phyloP scores from a whole-genome alignment of 139 green algal genomes.

The Haematococcus sp. region DNA sequence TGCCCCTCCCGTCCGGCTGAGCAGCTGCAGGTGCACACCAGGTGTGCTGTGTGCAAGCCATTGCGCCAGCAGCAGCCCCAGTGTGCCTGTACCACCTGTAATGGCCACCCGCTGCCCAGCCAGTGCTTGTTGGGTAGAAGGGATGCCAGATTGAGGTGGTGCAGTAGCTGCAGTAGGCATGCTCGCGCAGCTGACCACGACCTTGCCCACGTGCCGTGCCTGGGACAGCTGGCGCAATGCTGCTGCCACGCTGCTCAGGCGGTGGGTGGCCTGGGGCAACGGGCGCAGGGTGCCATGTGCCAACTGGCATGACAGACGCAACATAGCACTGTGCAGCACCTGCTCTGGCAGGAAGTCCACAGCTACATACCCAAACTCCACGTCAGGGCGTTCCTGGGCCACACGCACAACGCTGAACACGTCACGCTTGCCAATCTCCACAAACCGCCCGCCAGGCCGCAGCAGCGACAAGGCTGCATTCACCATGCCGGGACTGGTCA shows the following conservation, averaged over 20 bases:
- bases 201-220: slow-evolving; percentile 82
- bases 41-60: slow-evolving; percentile 40
- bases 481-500: slow-evolving; percentile 84
- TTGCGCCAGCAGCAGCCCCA: slow-evolving; percentile 49
- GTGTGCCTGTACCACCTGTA: slow-evolving; percentile 60
- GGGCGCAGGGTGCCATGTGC: slow-evolving; percentile 27
- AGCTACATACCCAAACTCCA: slow-evolving; percentile 36
- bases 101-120: slow-evolving; percentile 26
- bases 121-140: too few relatives aligned
- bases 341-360: slow-evolving; percentile 44
- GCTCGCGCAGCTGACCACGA: slow-evolving; percentile 49
- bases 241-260: slow-evolving; percentile 27
- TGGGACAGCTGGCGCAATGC: slow-evolving; percentile 76
- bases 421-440: slow-evolving; percentile 91
- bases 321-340: slow-evolving; percentile 29
- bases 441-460: slow-evolving; percentile 53
- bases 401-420: slow-evolving; percentile 67
- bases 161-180: neutral
- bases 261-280: slow-evolving; percentile 33
- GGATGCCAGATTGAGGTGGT: neutral
- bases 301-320: slow-evolving; percentile 15
- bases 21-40: neutral
- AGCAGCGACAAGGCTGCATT: slow-evolving; percentile 57
- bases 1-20: slow-evolving; percentile 15
- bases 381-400: slow-evolving; percentile 71